These are phyloP conservation scores for Rhododendron vialii DNA, from an alignment of 148 eudicot genomes.

Conservation along the genomic window DNA sequence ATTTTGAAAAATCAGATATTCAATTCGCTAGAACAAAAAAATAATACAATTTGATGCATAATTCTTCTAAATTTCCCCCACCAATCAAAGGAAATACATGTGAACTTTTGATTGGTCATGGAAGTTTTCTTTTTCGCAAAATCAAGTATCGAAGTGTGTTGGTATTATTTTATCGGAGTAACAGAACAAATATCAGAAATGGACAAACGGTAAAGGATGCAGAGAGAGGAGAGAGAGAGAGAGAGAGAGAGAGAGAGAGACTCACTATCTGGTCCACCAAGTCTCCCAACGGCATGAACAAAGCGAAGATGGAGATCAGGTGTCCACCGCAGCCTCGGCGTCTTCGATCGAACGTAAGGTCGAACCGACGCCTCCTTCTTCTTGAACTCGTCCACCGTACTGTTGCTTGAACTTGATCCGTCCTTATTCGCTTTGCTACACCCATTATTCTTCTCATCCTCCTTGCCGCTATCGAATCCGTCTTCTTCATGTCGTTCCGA, in stretches of 20 bases:
- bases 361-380: constrained; percentile 42
- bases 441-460: constrained; percentile 32
- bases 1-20: not conserved
- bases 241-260: constrained; percentile 8
- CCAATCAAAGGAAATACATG: not conserved
- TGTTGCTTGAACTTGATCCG: constrained; percentile 66
- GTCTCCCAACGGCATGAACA: constrained; percentile 67
- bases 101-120: not conserved
- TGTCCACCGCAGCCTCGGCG: constrained; percentile 83
- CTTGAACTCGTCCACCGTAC: constrained; percentile 61
- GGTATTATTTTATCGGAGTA: not conserved
- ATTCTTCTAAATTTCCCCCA: not conserved
- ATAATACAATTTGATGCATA: not conserved
- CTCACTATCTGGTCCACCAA: constrained; percentile 87
- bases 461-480: constrained; percentile 15
- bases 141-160: not conserved
- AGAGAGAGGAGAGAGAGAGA: not conserved
- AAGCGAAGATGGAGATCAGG: constrained; percentile 85
- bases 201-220: not conserved
- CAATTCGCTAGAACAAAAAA: not conserved
- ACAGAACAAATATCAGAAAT: not conserved
- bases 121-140: not conserved
- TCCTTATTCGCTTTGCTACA: constrained; percentile 14
- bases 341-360: constrained; percentile 76
- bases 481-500: constrained; percentile 16